These are phyloP conservation scores for Ganoderma leucocontextum DNA, from an alignment of 1,284 basidiomycete genomes.

Conservation along the genomic window DNA sequence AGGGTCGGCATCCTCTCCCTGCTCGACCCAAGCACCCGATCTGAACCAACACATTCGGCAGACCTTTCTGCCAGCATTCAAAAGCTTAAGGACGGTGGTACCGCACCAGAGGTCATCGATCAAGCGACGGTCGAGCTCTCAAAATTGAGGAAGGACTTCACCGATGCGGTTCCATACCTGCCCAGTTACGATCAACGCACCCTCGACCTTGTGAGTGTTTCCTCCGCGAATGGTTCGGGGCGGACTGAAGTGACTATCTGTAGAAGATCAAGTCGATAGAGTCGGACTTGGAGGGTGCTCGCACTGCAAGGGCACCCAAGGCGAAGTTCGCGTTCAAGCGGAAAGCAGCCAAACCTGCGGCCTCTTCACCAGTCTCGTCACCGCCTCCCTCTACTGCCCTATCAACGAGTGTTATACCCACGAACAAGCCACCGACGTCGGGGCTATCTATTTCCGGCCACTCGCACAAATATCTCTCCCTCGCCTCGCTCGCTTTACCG, in stretches of 20 bases:
- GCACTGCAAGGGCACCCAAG: slow-evolving; percentile 55
- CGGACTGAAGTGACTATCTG: neutral
- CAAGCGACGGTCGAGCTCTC: slow-evolving; percentile 43
- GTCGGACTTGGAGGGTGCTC: slow-evolving; percentile 41
- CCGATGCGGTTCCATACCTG: slow-evolving; percentile 67
- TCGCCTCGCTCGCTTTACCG: slow-evolving; percentile 37
- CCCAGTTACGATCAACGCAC: slow-evolving; percentile 80
- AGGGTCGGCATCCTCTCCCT: slow-evolving; percentile 49
- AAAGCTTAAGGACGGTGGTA: slow-evolving; percentile 22
- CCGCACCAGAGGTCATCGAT: slow-evolving; percentile 31
- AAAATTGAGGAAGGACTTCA: slow-evolving; percentile 64
- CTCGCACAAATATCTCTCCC: slow-evolving; percentile 34
- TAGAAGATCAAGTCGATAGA: slow-evolving; percentile 52
- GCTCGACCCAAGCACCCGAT: slow-evolving; percentile 15
- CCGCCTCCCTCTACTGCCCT: slow-evolving; percentile 12
- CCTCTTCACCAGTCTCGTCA: slow-evolving; percentile 30
- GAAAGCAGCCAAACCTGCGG: slow-evolving; percentile 46
- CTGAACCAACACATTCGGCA: slow-evolving; percentile 36
- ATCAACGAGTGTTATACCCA: neutral
- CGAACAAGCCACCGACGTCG: slow-evolving; percentile 21
- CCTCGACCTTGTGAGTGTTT: slow-evolving; percentile 66
- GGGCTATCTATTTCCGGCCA: slow-evolving; percentile 31
- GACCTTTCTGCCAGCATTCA: slow-evolving; percentile 52
- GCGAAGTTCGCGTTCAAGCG: slow-evolving; percentile 79
- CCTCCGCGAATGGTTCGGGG: slow-evolving; percentile 47